A percentile compares a stretch with the other conserved stretches of the same genome.
phyloP scores from a whole-genome alignment of 208 protist species.

The Crithidia fasciculata region DNA sequence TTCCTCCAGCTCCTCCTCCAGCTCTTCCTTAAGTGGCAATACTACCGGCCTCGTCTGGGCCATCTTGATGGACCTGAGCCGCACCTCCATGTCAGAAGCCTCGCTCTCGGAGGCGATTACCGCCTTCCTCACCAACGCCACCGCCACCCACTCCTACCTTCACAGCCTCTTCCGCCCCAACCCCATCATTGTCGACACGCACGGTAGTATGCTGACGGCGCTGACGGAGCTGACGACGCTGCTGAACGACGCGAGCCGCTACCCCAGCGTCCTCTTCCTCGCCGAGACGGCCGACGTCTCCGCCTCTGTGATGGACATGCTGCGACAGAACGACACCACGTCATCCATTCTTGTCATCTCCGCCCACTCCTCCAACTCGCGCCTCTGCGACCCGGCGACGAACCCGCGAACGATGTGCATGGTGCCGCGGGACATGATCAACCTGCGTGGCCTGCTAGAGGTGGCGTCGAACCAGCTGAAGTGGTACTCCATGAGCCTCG shows the following conservation, averaged over 20 bases:
- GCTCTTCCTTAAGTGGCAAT: background rate
- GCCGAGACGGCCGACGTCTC: constrained; percentile 74
- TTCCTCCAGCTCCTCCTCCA: background rate
- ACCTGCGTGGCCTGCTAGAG: constrained; percentile 74
- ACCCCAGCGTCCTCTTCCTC: constrained; percentile 75
- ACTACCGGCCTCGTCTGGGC: constrained; percentile 40
- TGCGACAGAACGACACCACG: constrained; percentile 49
- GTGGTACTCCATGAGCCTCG: constrained; percentile 76
- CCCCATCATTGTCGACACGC: constrained; percentile 60
- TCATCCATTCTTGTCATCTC: constrained; percentile 66
- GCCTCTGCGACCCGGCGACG: constrained; percentile 60
- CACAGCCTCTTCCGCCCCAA: constrained; percentile 32
- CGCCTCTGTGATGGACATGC: constrained; percentile 58
- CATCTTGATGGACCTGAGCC: constrained; percentile 60
- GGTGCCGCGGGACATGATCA: constrained; percentile 75
- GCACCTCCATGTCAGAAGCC: constrained; percentile 40
- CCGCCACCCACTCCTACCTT: constrained; percentile 13
- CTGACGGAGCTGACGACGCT: constrained; percentile 52
- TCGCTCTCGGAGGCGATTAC: constrained; percentile 38
- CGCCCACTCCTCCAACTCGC: constrained; percentile 59
- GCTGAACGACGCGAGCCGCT: constrained; percentile 28
- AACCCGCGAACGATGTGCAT: constrained; percentile 79
- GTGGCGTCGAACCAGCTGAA: constrained; percentile 56
- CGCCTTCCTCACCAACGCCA: constrained; percentile 33
- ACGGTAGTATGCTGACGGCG: constrained; percentile 66